phyloP scores from a whole-genome alignment of 177 flowering plant genomes.

The Vitis hybrid region DNA sequence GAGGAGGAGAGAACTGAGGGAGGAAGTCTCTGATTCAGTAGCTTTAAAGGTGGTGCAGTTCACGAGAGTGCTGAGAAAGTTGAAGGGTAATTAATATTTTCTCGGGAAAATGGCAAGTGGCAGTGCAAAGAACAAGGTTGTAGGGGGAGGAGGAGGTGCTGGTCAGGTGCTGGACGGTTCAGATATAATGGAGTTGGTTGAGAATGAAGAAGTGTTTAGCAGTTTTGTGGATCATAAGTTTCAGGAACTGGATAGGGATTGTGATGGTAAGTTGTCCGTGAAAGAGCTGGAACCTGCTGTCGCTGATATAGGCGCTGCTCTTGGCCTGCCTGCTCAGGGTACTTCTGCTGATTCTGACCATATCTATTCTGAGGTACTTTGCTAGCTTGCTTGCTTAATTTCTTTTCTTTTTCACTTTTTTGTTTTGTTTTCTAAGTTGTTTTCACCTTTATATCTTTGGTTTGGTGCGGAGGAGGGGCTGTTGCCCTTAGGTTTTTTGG shows the following conservation, averaged over 20 bases:
- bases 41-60: too few species aligned
- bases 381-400: not conserved
- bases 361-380: conserved; percentile 69
- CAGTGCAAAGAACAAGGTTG: conserved; percentile 25
- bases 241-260: conserved; percentile 60
- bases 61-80: too few species aligned
- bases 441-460: not conserved
- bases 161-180: conserved; percentile 83
- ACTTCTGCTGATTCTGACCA: conserved; percentile 69
- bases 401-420: not conserved
- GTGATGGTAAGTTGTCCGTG: conserved; percentile 74
- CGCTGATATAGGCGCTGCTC: conserved; percentile 80
- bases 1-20: too few species aligned
- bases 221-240: conserved; percentile 77
- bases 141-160: conserved; percentile 18
- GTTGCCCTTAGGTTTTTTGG: not conserved
- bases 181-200: conserved; percentile 87
- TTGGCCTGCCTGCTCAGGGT: conserved; percentile 78
- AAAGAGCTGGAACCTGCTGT: conserved; percentile 83
- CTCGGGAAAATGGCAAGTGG: conserved; percentile 9
- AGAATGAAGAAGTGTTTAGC: conserved; percentile 63
- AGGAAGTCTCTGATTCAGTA: too few species aligned
- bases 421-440: not conserved
- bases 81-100: too few species aligned
- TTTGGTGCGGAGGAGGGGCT: not conserved